Evolutionary conservation across 2,329 filamentous ascomycete genomes (phyloP).

Genomic region (Neonectria magnoliae): DNA sequence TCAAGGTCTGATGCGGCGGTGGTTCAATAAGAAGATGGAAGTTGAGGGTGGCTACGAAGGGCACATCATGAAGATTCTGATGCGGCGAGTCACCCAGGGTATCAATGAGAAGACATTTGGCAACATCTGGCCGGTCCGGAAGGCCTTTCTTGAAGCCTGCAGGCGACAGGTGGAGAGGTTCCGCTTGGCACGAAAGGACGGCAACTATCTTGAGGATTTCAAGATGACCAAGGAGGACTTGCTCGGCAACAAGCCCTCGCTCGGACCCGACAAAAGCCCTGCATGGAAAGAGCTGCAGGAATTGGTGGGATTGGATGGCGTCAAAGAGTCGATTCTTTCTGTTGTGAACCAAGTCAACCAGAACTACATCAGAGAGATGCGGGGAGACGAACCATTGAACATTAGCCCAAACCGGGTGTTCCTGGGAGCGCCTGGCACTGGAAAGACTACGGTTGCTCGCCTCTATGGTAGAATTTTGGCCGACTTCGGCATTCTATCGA

Average conservation of each 20-base stretch:
- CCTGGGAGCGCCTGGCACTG: conserved; percentile 75
- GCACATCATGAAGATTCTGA: conserved; percentile 70
- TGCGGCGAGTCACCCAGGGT: conserved; percentile 67
- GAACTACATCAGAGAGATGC: conserved; percentile 73
- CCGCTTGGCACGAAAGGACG: conserved; percentile 44
- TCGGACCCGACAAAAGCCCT: conserved; percentile 59
- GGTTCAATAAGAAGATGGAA: conserved; percentile 65
- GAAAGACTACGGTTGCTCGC: conserved; percentile 78
- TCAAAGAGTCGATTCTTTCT: conserved; percentile 62
- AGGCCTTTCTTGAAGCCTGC: conserved; percentile 56
- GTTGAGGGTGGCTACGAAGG: conserved; percentile 68
- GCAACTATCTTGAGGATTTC: conserved; percentile 40
- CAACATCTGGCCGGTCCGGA: conserved; percentile 75
- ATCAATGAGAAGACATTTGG: conserved; percentile 74
- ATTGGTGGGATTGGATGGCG: conserved; percentile 66
- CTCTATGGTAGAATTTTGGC: conserved; percentile 74
- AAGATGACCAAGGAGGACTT: conserved; percentile 69
- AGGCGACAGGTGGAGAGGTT: conserved; percentile 70
- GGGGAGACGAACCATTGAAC: conserved; percentile 65
- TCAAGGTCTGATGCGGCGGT: conserved; percentile 60
- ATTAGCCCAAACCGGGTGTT: conserved; percentile 75
- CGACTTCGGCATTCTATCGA: conserved; percentile 68
- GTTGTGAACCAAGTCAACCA: conserved; percentile 63
- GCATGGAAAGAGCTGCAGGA: conserved; percentile 69
- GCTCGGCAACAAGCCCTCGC: conserved; percentile 71